Conservation (phyloP, 106 monocot species). For the Acanthochlamys bracteata region DNA sequence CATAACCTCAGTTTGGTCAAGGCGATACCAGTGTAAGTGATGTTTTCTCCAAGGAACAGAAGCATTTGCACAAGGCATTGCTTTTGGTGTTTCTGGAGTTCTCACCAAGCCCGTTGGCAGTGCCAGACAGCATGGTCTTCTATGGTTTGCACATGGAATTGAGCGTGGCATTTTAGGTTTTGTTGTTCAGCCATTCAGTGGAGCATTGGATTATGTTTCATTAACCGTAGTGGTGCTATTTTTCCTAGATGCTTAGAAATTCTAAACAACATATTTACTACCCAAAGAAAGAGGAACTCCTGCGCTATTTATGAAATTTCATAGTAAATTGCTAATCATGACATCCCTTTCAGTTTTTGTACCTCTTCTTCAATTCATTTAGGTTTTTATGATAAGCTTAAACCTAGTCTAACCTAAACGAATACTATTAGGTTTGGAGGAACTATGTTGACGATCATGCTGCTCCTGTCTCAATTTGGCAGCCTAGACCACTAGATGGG, state of each 20-base stretch:
- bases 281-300: conserved; percentile 79
- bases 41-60: conserved; percentile 94
- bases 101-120: conserved; percentile 84
- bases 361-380: background rate
- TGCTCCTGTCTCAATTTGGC: conserved; percentile 72
- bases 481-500: conserved; percentile 81
- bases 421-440: conserved; percentile 71
- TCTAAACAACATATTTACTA: conserved; percentile 50
- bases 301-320: conserved; percentile 78
- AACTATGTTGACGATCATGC: conserved; percentile 76
- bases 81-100: conserved; percentile 96
- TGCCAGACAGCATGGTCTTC: conserved; percentile 68
- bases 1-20: conserved; percentile 67
- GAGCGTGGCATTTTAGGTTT: conserved; percentile 85
- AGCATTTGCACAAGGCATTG: conserved; percentile 95
- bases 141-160: conserved; percentile 86
- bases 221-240: conserved; percentile 88
- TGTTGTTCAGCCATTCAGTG: conserved; percentile 95
- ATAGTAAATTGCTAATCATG: conserved; percentile 35
- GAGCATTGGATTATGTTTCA: conserved; percentile 87
- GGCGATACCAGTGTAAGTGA: conserved; percentile 93
- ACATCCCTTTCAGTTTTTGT: background rate
- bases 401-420: background rate
- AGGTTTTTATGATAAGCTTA: background rate
- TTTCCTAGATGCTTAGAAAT: conserved; percentile 76